phyloP scores from a whole-genome alignment of 2,329 filamentous ascomycete species.

The Pseudopyrenochaeta lycopersici region DNA sequence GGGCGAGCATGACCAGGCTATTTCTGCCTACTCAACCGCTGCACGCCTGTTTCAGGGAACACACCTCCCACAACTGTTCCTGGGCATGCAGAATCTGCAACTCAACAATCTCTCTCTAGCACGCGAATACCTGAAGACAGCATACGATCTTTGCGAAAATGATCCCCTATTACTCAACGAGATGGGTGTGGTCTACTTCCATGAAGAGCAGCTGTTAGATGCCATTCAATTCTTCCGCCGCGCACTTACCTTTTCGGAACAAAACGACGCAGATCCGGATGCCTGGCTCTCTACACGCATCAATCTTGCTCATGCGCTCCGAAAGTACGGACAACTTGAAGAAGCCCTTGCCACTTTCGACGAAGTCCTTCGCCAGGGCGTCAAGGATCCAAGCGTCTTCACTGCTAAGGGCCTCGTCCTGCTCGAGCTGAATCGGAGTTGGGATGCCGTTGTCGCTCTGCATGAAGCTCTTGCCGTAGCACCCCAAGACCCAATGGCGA shows the following conservation, averaged over 20 bases:
- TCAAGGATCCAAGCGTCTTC: slow-evolving; percentile 81
- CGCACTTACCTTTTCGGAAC: slow-evolving; percentile 78
- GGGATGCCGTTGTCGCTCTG: slow-evolving; percentile 81
- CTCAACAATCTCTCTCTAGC: slow-evolving; percentile 94
- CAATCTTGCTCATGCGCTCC: slow-evolving; percentile 88
- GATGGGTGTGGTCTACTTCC: slow-evolving; percentile 94
- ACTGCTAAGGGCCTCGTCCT: slow-evolving; percentile 84
- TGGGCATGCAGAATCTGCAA: slow-evolving; percentile 98
- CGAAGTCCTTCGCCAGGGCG: slow-evolving; percentile 82
- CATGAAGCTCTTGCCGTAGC: slow-evolving; percentile 85
- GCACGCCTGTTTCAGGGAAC: slow-evolving; percentile 96
- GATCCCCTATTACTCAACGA: slow-evolving; percentile 95
- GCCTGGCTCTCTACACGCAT: slow-evolving; percentile 86
- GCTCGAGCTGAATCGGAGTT: slow-evolving; percentile 76
- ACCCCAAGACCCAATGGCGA: slow-evolving; percentile 82
- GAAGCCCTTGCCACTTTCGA: slow-evolving; percentile 84
- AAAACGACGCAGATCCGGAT: slow-evolving; percentile 81
- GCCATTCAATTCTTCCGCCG: slow-evolving; percentile 80
- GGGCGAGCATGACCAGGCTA: slow-evolving; percentile 97
- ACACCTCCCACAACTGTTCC: slow-evolving; percentile 91
- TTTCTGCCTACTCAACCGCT: slow-evolving; percentile 95
- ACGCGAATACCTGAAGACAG: slow-evolving; percentile 91
- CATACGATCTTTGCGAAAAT: slow-evolving; percentile 81
- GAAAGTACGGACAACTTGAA: slow-evolving; percentile 73
- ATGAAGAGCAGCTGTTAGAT: slow-evolving; percentile 80